Conservation (phyloP, 75 land plant species). For the Pinus albicaulis region DNA sequence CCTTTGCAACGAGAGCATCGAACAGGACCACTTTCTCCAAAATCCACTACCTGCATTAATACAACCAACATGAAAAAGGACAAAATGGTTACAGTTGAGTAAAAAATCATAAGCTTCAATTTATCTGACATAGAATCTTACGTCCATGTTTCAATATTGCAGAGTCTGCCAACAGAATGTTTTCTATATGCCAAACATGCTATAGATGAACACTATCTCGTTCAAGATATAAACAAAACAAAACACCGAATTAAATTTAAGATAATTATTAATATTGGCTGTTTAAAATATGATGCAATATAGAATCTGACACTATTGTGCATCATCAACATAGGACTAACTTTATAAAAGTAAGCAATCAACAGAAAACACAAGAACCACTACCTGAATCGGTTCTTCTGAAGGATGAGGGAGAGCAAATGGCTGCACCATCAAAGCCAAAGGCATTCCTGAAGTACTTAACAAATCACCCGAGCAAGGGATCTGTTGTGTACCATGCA, state of each 20-base stretch:
- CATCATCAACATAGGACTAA: neutral
- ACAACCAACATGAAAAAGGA: neutral
- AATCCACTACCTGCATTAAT: conserved; percentile 78
- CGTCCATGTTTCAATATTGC: neutral
- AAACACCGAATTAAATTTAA: neutral
- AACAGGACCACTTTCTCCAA: conserved; percentile 96
- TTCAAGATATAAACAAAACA: neutral
- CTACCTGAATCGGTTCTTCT: conserved; percentile 93
- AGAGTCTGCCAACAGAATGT: neutral
- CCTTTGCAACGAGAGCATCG: conserved; percentile 96
- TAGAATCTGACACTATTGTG: neutral
- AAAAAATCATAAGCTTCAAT: neutral
- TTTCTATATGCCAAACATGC: neutral
- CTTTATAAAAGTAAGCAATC: neutral
- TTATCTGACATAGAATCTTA: neutral
- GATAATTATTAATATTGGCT: neutral
- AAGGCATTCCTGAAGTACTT: conserved; percentile 81
- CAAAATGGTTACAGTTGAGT: neutral
- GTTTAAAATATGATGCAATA: neutral
- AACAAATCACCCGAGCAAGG: conserved; percentile 88
- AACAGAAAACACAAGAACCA: neutral
- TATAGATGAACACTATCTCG: neutral
- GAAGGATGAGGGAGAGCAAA: conserved; percentile 91
- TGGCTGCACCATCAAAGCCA: conserved; percentile 93
- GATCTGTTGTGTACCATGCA: conserved; percentile 41